Conservation (phyloP, 2,329 filamentous ascomycete species). For the Seiridium unicorne region DNA sequence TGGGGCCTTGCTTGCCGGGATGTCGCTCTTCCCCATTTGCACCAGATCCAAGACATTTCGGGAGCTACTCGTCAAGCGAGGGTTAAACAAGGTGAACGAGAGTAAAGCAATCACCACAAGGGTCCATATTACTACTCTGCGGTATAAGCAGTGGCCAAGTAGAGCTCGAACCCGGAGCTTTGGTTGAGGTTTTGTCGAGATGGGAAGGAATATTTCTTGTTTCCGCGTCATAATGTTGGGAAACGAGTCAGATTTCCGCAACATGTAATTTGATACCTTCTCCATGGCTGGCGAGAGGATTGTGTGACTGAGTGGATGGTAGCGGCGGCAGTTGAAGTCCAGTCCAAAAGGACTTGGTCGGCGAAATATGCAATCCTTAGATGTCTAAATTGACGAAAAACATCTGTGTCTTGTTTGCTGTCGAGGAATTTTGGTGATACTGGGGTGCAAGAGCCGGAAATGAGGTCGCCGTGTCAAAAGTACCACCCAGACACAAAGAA, state of each 20-base stretch:
- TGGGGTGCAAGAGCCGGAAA: background rate
- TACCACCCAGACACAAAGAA: background rate
- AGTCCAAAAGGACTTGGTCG: background rate
- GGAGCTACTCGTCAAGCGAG: slow-evolving; percentile 17
- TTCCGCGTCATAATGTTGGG: slow-evolving; percentile 16
- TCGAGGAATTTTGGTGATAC: background rate
- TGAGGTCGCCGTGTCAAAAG: background rate
- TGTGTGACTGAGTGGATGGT: background rate
- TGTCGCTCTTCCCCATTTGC: slow-evolving; percentile 18
- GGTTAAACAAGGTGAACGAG: slow-evolving; percentile 37
- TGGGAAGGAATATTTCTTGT: slow-evolving; percentile 25
- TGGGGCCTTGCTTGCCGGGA: slow-evolving; percentile 2
- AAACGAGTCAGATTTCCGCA: slow-evolving; percentile 19
- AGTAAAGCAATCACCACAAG: slow-evolving; percentile 39
- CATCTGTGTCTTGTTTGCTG: background rate
- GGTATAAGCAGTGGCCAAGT: slow-evolving; percentile 51
- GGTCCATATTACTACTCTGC: slow-evolving; percentile 51
- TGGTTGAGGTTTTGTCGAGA: slow-evolving; percentile 30
- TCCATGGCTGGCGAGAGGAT: slow-evolving; percentile 16
- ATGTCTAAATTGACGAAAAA: background rate
- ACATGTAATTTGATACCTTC: slow-evolving; percentile 21
- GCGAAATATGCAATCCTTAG: background rate
- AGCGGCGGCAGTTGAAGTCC: background rate
- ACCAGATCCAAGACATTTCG: slow-evolving; percentile 26
- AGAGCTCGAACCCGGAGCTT: slow-evolving; percentile 42